phyloP scores from a whole-genome alignment of 768 basidiomycete species.

The Mycena polygramma region DNA sequence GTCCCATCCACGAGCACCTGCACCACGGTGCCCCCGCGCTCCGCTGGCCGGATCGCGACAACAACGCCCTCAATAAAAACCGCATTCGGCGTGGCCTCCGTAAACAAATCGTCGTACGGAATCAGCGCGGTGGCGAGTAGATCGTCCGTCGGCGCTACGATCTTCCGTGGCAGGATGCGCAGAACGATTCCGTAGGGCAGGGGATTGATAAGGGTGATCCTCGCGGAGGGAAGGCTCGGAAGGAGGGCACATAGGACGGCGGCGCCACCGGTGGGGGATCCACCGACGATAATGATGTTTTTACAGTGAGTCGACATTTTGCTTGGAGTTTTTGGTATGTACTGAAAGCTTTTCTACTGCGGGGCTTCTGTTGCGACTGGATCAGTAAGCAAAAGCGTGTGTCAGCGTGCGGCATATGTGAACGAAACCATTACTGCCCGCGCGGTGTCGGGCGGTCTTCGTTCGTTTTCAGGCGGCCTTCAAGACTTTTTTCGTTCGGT shows the following conservation, averaged over 20 bases:
- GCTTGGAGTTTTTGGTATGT: too few relatives aligned
- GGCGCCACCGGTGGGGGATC: neutral
- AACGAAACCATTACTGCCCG: too few relatives aligned
- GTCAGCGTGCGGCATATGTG: too few relatives aligned
- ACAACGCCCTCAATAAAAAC: conserved; percentile 52
- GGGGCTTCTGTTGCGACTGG: too few relatives aligned
- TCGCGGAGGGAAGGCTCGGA: conserved; percentile 9
- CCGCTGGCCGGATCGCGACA: conserved; percentile 41
- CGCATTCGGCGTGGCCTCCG: conserved; percentile 51
- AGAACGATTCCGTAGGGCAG: conserved; percentile 57
- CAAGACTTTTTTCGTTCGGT: too few relatives aligned
- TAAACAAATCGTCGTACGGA: conserved; percentile 61
- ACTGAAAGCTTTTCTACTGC: too few relatives aligned
- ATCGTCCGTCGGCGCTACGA: conserved; percentile 46
- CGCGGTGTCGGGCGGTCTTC: too few relatives aligned
- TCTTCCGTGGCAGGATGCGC: conserved; percentile 55
- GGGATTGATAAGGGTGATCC: conserved; percentile 45
- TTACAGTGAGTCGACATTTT: neutral
- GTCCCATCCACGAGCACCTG: conserved; percentile 62
- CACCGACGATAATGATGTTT: conserved; percentile 21
- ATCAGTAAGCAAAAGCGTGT: too few relatives aligned
- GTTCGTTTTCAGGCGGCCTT: too few relatives aligned
- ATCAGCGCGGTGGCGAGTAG: conserved; percentile 53
- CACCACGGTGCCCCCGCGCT: conserved; percentile 54
- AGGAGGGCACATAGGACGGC: conserved; percentile 6